These are phyloP conservation scores for Exsudoporus frostii DNA, from an alignment of 768 basidiomycete genomes.

Conservation along the genomic window DNA sequence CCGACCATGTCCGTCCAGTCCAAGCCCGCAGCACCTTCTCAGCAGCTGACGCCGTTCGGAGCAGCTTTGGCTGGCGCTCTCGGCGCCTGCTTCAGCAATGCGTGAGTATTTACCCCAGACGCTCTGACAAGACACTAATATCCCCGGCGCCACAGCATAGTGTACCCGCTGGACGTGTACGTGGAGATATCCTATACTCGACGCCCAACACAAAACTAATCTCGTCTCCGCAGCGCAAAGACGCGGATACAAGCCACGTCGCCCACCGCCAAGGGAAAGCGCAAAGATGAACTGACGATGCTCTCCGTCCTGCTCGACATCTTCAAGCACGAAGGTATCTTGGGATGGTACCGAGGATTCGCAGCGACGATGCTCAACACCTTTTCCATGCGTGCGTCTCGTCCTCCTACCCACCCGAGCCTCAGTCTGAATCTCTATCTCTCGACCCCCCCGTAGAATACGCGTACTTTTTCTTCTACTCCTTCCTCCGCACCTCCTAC, in stretches of 20 bases:
- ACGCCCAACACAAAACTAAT: neutral
- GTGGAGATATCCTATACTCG: slow-evolving; percentile 24
- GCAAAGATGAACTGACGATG: slow-evolving; percentile 52
- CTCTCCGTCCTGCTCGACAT: slow-evolving; percentile 64
- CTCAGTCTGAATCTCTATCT: neutral
- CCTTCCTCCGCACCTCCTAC: slow-evolving; percentile 82
- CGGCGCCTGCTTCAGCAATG: slow-evolving; percentile 89
- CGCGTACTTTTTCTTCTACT: slow-evolving; percentile 99
- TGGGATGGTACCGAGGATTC: slow-evolving; percentile 88
- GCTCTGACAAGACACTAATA: slow-evolving; percentile 9
- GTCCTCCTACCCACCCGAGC: neutral
- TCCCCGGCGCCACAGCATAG: slow-evolving; percentile 50
- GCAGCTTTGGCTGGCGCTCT: slow-evolving; percentile 90
- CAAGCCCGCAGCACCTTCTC: slow-evolving; percentile 53
- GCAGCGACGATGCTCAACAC: slow-evolving; percentile 97
- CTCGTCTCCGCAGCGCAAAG: slow-evolving; percentile 62
- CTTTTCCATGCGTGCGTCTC: slow-evolving; percentile 81
- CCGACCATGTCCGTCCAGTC: slow-evolving; percentile 38
- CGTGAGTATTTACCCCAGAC: slow-evolving; percentile 51
- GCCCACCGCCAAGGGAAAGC: slow-evolving; percentile 49
- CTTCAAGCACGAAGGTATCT: slow-evolving; percentile 74
- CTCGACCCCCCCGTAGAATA: slow-evolving; percentile 61
- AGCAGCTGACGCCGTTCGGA: slow-evolving; percentile 78
- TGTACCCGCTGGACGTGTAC: slow-evolving; percentile 94
- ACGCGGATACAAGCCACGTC: slow-evolving; percentile 89